Evolutionary conservation across 23 red algal species (phyloP).

Genomic region (Agarophyton chilense): DNA sequence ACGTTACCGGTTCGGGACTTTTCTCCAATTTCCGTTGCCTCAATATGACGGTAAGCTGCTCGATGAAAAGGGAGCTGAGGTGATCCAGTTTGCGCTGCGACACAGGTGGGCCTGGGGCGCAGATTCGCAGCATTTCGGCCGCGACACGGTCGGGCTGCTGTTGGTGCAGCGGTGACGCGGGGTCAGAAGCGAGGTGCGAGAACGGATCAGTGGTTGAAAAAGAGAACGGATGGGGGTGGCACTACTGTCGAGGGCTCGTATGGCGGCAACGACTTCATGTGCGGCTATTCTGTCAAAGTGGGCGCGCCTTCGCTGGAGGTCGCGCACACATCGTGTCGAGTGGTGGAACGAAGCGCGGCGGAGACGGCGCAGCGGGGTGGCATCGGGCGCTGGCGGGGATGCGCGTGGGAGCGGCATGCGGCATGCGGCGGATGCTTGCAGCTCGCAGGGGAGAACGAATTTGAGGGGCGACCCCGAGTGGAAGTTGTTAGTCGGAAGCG

Average conservation of each 20-base stretch:
- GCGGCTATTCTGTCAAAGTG: slow-evolving; percentile 53
- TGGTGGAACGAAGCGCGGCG: slow-evolving; percentile 42
- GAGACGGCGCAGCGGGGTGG: slow-evolving; percentile 40
- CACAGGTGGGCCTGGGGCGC: slow-evolving; percentile 47
- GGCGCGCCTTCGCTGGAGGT: slow-evolving; percentile 24
- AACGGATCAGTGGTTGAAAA: not conserved
- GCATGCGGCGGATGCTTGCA: not conserved
- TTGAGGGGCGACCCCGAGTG: not conserved
- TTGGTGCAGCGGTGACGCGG: not conserved
- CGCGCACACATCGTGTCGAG: not conserved
- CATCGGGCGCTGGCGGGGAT: no score
- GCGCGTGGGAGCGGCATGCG: not conserved
- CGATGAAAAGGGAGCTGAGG: slow-evolving; percentile 41
- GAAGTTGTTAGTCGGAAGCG: not conserved
- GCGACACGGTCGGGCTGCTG: not conserved
- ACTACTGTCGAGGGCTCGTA: not conserved
- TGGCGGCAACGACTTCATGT: slow-evolving; percentile 12
- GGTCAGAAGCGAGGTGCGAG: not conserved
- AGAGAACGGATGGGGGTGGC: not conserved
- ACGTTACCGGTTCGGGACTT: no score
- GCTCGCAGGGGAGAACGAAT: no score
- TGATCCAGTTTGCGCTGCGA: slow-evolving; percentile 36
- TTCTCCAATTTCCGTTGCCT: no score
- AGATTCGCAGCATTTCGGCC: slow-evolving; percentile 64
- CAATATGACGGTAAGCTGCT: slow-evolving; percentile 57